These are phyloP conservation scores for Grigorovia jiainica DNA, from an alignment of 805 yeast species.

Conservation along the genomic window DNA sequence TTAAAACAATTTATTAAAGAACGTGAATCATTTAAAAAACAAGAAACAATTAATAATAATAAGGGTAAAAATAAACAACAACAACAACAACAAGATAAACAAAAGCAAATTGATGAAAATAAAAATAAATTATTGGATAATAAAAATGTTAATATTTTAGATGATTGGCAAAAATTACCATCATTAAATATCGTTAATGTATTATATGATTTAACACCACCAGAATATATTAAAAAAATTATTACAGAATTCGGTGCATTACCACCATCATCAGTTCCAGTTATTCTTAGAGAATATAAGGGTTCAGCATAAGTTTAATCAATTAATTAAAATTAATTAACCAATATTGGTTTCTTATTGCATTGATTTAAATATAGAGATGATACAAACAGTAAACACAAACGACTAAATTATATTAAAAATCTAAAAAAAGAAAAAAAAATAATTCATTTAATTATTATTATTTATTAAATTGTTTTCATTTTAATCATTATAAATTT, in stretches of 20 bases:
- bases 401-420: no score
- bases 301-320: slow-evolving; percentile 28
- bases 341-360: no score
- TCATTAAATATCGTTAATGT: slow-evolving; percentile 69
- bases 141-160: slow-evolving; percentile 33
- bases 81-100: slow-evolving; percentile 10
- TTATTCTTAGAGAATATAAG: slow-evolving; percentile 87
- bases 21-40: slow-evolving; percentile 23
- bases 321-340: no score
- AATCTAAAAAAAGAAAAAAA: no score
- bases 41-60: slow-evolving; percentile 13
- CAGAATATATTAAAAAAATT: slow-evolving; percentile 85
- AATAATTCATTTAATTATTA: no score
- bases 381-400: no score
- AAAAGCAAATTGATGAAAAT: slow-evolving; percentile 16
- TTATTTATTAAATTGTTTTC: no score
- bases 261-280: slow-evolving; percentile 98
- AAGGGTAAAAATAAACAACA: slow-evolving; percentile 8
- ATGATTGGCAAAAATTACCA: slow-evolving; percentile 55
- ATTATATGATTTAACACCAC: slow-evolving; percentile 90
- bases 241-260: slow-evolving; percentile 93
- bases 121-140: slow-evolving; percentile 8
- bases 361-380: no score
- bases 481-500: no score
- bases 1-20: slow-evolving; percentile 52